These are phyloP conservation scores for Sicyos edulis DNA, from an alignment of 306 rosid species.

Conservation along the genomic window DNA sequence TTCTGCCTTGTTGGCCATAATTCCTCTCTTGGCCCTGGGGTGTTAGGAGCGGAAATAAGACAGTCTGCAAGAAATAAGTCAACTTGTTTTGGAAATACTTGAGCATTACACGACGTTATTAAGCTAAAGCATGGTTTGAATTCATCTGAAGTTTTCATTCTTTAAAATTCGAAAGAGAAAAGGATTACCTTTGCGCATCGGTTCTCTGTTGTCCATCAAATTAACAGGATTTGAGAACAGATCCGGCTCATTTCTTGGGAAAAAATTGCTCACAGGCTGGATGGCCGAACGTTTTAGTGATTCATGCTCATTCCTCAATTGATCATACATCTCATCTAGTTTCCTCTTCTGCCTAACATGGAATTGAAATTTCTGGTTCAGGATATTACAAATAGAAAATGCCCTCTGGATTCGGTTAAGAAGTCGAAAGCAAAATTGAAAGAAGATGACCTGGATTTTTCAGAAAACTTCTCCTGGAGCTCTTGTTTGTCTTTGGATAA, in stretches of 20 bases:
- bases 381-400: slow-evolving; percentile 1
- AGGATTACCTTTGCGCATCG: slow-evolving; percentile 64
- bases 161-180: slow-evolving; percentile 22
- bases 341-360: slow-evolving; percentile 92
- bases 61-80: slow-evolving; percentile 87
- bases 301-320: slow-evolving; percentile 73
- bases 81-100: slow-evolving; percentile 66
- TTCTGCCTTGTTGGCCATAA: slow-evolving; percentile 88
- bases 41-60: slow-evolving; percentile 65
- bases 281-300: slow-evolving; percentile 70
- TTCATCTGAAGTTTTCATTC: neutral
- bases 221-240: slow-evolving; percentile 64
- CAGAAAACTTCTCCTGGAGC: slow-evolving; percentile 95
- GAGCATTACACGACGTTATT: slow-evolving; percentile 24
- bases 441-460: slow-evolving; percentile 67
- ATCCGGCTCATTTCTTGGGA: slow-evolving; percentile 79
- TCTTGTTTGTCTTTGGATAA: slow-evolving; percentile 95
- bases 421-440: neutral
- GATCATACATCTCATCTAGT: slow-evolving; percentile 98
- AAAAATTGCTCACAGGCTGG: slow-evolving; percentile 77
- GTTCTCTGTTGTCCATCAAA: slow-evolving; percentile 69
- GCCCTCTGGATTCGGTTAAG: neutral
- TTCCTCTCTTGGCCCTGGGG: slow-evolving; percentile 99
- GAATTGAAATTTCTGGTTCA: slow-evolving; percentile 20
- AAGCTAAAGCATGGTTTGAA: neutral